These are phyloP conservation scores for Tilletia horrida DNA, from an alignment of 1,284 basidiomycete genomes.

Conservation along the genomic window DNA sequence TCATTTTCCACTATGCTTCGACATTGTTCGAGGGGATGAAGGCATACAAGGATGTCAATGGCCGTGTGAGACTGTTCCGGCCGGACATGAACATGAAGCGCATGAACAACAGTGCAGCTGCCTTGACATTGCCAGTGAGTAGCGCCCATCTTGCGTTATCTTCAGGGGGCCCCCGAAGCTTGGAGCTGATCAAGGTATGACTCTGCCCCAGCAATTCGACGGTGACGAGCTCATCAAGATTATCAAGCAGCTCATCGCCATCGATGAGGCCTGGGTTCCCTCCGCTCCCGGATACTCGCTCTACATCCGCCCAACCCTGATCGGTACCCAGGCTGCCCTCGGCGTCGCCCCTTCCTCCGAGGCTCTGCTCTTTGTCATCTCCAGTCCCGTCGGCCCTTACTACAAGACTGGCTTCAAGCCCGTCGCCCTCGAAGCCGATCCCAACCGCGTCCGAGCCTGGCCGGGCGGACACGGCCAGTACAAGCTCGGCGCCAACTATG, in stretches of 20 bases:
- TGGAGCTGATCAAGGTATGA: too few relatives aligned
- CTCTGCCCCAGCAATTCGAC: constrained; percentile 69
- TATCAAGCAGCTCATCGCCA: constrained; percentile 79
- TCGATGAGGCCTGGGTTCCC: constrained; percentile 92
- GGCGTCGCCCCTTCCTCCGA: constrained; percentile 83
- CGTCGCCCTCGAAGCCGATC: constrained; percentile 84
- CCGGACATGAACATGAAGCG: constrained; percentile 96
- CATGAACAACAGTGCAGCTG: constrained; percentile 65
- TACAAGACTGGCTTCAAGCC: constrained; percentile 95
- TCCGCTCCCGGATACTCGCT: constrained; percentile 82
- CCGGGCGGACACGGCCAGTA: constrained; percentile 51
- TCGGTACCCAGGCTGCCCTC: constrained; percentile 83
- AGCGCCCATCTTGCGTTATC: neutral
- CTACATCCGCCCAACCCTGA: constrained; percentile 79
- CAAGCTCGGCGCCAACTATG: constrained; percentile 54
- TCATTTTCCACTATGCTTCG: constrained; percentile 88
- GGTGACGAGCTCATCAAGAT: constrained; percentile 74
- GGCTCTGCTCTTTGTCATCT: constrained; percentile 59
- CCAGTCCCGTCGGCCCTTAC: constrained; percentile 64
- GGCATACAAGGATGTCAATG: constrained; percentile 78
- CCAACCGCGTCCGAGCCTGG: constrained; percentile 67
- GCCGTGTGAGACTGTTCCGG: constrained; percentile 81
- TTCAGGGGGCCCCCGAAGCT: too few relatives aligned
- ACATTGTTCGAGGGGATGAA: constrained; percentile 94
- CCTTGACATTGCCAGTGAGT: constrained; percentile 71